Conservation (phyloP, 2,329 filamentous ascomycete species). For the Teratosphaeriaceae sp. region DNA sequence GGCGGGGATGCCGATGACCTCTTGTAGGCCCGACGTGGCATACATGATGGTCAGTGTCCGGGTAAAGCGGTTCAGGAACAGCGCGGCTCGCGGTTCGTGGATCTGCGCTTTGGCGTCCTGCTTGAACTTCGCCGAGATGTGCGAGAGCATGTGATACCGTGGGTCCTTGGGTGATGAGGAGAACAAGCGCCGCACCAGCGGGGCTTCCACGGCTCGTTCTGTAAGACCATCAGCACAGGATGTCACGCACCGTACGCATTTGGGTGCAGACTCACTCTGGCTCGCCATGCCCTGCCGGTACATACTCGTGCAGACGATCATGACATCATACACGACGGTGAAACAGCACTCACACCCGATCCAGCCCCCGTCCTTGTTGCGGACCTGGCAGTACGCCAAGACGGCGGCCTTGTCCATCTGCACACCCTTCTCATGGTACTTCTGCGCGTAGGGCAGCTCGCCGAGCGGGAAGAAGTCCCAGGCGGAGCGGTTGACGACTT, state of each 20-base stretch:
- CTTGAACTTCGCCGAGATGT: conserved; percentile 72
- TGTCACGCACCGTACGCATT: too few relatives aligned
- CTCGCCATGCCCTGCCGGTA: conserved; percentile 64
- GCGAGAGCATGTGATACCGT: conserved; percentile 83
- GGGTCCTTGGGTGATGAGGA: conserved; percentile 75
- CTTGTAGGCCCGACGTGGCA: conserved; percentile 66
- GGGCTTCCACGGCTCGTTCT: conserved; percentile 73
- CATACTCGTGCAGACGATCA: conserved; percentile 77
- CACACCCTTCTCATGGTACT: conserved; percentile 66
- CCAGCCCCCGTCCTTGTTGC: conserved; percentile 62
- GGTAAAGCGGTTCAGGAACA: conserved; percentile 83
- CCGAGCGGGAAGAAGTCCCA: conserved; percentile 85
- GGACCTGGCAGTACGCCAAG: conserved; percentile 70
- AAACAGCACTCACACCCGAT: conserved; percentile 83
- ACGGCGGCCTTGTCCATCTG: conserved; percentile 78
- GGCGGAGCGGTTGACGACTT: conserved; percentile 68
- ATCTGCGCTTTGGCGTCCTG: conserved; percentile 48
- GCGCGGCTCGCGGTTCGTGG: conserved; percentile 73
- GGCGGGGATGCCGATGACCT: conserved; percentile 67
- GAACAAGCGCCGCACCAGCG: conserved; percentile 71
- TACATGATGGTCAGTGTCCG: conserved; percentile 80
- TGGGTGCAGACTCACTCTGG: conserved; percentile 55
- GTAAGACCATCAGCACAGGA: conserved; percentile 14
- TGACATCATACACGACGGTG: conserved; percentile 78
- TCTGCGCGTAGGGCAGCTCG: conserved; percentile 67